Conservation (phyloP, 1,284 basidiomycete genomes). For the Trichosporon sp. region DNA sequence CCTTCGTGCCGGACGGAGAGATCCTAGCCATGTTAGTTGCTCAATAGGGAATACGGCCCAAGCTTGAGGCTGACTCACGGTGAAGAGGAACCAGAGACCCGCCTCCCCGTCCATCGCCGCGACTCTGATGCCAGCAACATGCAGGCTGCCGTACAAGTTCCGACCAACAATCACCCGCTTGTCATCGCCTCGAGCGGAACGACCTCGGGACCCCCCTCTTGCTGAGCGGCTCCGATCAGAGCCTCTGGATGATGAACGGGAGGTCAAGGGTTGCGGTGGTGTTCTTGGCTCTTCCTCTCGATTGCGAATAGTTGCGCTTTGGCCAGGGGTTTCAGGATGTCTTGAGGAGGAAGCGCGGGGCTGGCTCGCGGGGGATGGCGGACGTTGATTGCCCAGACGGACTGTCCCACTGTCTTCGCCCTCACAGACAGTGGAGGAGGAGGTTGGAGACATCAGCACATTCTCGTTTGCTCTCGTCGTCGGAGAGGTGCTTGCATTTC, state of each 20-base stretch:
- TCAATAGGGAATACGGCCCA: not conserved
- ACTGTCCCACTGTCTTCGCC: not conserved
- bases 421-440: not conserved
- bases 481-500: not conserved
- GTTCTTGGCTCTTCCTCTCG: not conserved
- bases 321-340: not conserved
- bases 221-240: not conserved
- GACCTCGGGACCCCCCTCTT: not conserved
- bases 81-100: slow-evolving; percentile 44
- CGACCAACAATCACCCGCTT: not conserved
- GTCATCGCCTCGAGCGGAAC: not conserved
- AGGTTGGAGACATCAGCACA: not conserved
- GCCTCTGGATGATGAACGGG: not conserved
- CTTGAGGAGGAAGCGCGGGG: not conserved
- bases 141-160: slow-evolving; percentile 38
- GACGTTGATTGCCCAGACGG: not conserved
- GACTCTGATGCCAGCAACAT: slow-evolving; percentile 36
- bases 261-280: not conserved
- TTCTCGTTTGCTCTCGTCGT: not conserved
- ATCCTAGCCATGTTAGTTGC: slow-evolving; percentile 24
- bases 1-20: slow-evolving; percentile 40
- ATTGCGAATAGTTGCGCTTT: not conserved
- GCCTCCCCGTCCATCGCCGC: slow-evolving; percentile 30
- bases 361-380: not conserved
- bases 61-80: slow-evolving; percentile 22